Base-by-base conservation (phyloP, 371 early-diverging fungal genomes). In the Chytridiales sp. region DNA sequence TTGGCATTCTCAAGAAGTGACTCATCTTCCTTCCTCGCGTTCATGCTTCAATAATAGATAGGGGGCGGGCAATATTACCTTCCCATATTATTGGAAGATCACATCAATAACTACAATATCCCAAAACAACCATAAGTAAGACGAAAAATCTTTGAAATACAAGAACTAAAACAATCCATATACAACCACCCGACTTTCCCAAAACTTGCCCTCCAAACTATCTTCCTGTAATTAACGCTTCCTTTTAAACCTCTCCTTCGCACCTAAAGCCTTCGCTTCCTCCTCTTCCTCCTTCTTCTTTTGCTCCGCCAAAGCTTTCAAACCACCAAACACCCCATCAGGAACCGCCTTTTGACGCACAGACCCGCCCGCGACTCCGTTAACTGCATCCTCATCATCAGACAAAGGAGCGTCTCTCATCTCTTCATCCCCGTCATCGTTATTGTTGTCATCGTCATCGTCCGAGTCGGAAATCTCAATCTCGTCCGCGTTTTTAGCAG, bases 251-350 rank as follows among this genome's bases (percentile, higher is more conserved):
- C 78, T 34, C 54, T 78, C 78, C 46, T 68, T 73, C 0, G 75
- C 78, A 21, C 78, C 78, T 21, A 78, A 35, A 30, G 44, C 49
- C 48, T 63, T 38, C 29, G n/a, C 22, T 6, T 29, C 55, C 38
- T 11, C 34, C 43, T 19, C n/a, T n/a, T 50, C 58, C 51, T 47
- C 26, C 47, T 47, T 38, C 43, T 56, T 47, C 29, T 3, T 27
- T 53, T 31, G 30, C 61, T 64, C 29, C 29, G 34, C 51, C 40
- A 17, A 57, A 13, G 48, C 64, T 22, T 66, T 66, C 35, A 81
- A 53, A 11, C 74, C 74, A 0, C 82, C 82, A 75, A 79, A 81
- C 34, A 81, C 76, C 0, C 54, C 75, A 3, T 65, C 73, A 2
- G 82, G 82, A 6, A 81, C 65, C 2, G 57, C 47, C 57, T 56